Conservation (phyloP, 2,329 filamentous ascomycete genomes). For the Fusarium stilboides region DNA sequence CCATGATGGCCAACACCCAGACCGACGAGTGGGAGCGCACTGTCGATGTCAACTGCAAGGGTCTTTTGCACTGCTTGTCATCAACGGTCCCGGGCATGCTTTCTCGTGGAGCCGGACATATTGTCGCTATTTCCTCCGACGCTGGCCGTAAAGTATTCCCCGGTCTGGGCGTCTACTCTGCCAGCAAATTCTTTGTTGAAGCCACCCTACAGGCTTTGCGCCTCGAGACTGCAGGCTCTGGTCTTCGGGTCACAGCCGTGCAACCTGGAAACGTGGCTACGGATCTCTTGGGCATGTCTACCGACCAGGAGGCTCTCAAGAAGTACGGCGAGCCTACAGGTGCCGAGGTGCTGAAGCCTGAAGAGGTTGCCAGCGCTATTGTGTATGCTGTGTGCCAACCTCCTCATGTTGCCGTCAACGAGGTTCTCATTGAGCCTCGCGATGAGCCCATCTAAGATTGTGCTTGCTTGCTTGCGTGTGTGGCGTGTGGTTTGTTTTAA, state of each 20-base stretch:
- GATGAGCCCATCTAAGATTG: constrained; percentile 77
- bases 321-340: constrained; percentile 83
- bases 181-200: constrained; percentile 89
- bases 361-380: constrained; percentile 81
- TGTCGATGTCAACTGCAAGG: constrained; percentile 90
- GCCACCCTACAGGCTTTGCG: constrained; percentile 82
- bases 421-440: constrained; percentile 83
- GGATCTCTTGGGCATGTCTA: constrained; percentile 81
- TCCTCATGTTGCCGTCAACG: constrained; percentile 83
- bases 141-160: constrained; percentile 87
- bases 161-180: constrained; percentile 85
- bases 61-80: constrained; percentile 80
- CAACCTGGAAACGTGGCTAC: constrained; percentile 85
- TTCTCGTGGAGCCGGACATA: constrained; percentile 76
- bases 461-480: background rate
- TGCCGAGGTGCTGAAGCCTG: constrained; percentile 80
- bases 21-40: constrained; percentile 85
- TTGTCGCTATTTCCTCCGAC: constrained; percentile 87
- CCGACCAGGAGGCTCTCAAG: constrained; percentile 82
- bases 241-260: constrained; percentile 79
- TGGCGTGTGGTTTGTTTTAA: constrained; percentile 12
- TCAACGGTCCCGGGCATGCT: constrained; percentile 81
- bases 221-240: constrained; percentile 81
- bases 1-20: constrained; percentile 84
- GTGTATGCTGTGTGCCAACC: constrained; percentile 83